Evolutionary conservation across 2,329 filamentous ascomycete species (phyloP).

Genomic region (Cercospora janseana): DNA sequence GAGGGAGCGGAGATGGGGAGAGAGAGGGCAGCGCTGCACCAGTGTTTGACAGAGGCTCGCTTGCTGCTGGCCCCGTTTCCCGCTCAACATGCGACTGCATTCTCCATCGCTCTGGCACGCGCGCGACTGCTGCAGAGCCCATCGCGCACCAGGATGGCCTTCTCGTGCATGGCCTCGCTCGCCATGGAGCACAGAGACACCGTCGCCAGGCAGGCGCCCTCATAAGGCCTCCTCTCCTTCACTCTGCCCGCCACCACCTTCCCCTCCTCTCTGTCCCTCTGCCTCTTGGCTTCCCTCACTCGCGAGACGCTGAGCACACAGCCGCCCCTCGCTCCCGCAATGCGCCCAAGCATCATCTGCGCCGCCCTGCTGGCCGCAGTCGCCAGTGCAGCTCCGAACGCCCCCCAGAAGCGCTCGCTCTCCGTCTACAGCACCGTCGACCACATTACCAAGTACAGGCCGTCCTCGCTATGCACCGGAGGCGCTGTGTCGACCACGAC

Average conservation of each 20-base stretch:
- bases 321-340: slow-evolving; percentile 5
- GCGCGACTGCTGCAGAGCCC: no score
- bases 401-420: slow-evolving; percentile 12
- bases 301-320: not conserved
- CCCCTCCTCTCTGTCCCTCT: not conserved
- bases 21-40: not conserved
- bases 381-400: slow-evolving; percentile 11
- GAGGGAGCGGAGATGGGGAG: not conserved
- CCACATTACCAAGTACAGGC: slow-evolving; percentile 26
- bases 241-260: no score
- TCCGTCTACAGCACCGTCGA: slow-evolving; percentile 21
- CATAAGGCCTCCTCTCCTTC: no score
- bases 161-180: no score
- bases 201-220: no score
- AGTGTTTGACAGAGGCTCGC: no score
- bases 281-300: not conserved
- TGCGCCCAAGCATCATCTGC: slow-evolving; percentile 13
- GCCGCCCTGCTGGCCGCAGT: slow-evolving; percentile 15
- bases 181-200: no score
- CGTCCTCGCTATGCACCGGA: slow-evolving; percentile 7
- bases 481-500: slow-evolving; percentile 21
- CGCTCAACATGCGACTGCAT: slow-evolving; percentile 4
- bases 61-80: not conserved
- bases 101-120: slow-evolving; percentile 9
- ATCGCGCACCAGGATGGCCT: no score